A percentile compares a stretch with the other conserved stretches of the same genome.
Evolutionary conservation across 2,329 filamentous ascomycete species (phyloP).

Genomic region (Aureobasidium sp.): DNA sequence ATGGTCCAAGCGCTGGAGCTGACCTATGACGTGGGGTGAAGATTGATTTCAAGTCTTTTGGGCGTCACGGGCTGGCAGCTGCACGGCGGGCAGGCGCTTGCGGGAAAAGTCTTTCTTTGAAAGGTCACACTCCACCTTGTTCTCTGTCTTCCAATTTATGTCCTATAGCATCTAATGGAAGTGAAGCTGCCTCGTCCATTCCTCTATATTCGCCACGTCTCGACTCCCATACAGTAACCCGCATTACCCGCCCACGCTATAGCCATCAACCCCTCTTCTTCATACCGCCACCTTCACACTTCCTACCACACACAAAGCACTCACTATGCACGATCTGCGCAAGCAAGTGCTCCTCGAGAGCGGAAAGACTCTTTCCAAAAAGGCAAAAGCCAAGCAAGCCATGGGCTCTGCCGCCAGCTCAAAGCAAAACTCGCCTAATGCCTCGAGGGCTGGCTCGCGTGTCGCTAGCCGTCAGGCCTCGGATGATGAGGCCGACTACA

Average conservation of each 20-base stretch:
- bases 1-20: not conserved
- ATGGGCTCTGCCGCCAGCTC: conserved; percentile 46
- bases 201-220: not conserved
- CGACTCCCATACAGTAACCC: conserved; percentile 7
- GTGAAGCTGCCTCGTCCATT: not conserved
- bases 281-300: not conserved
- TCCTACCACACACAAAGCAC: not conserved
- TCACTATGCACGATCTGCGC: conserved; percentile 35
- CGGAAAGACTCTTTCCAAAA: conserved; percentile 63
- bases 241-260: not conserved
- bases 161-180: conserved; percentile 11
- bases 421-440: conserved; percentile 48
- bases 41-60: not conserved
- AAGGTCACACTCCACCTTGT: not conserved
- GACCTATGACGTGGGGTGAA: not conserved
- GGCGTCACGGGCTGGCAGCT: not conserved
- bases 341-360: conserved; percentile 65
- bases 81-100: conserved; percentile 1
- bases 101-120: not conserved
- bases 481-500: conserved; percentile 51
- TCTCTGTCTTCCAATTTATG: not conserved
- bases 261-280: not conserved
- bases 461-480: conserved; percentile 55
- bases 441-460: conserved; percentile 52
- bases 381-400: conserved; percentile 50